Base-by-base conservation (phyloP, 208 protist genomes). In the Leishmania braziliensis region DNA sequence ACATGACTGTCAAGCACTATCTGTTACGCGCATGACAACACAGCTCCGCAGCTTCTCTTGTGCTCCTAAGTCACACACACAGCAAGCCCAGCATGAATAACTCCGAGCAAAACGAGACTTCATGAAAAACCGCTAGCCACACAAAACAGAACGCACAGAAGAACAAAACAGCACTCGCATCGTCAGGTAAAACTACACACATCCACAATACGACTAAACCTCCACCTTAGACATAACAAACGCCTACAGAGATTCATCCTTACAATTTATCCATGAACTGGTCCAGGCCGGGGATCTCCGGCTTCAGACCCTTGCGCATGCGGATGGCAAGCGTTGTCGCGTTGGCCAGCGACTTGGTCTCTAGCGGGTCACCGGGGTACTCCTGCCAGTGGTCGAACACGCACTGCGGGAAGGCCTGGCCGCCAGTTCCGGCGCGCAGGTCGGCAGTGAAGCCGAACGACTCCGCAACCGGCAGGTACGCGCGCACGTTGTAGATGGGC, bases 321-420 rank as follows among this genome's bases (percentile, higher is more conserved):
- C 99, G 97, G 82, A 97, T 96, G 33, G 70, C 79, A 12, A 86
- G 43, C 65, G 99, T 91, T 48, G 98, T 86, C 43, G 97, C 81
- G 79, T 92, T 88, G 43, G 91, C 85, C 85, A 91, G 88, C 62
- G 83, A 89, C 76, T 85, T 86, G 39, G 84, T 84, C 46, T 96
- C 91, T 63, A 98, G 88, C 70, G 97, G 94, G 86, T 99, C 88
- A 69, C 96, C 97, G 33, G 75, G 68, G 77, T 99, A 91, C 26
- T 96, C 77, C 81, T 94, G 84, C 98, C 98, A 99, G 95, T 99
- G 99, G 90, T 99, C 97, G 84, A 99, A 99, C 12, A 99, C 97
- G 82, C 98, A 99, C 94, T 99, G 99, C 72, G 99, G 98, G 88
- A 95, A 93, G 33, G 91, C 91, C 83, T 99, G 91, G 77, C 98